phyloP scores from a whole-genome alignment of 257 asterid species.

The Solanum chiquidenum region DNA sequence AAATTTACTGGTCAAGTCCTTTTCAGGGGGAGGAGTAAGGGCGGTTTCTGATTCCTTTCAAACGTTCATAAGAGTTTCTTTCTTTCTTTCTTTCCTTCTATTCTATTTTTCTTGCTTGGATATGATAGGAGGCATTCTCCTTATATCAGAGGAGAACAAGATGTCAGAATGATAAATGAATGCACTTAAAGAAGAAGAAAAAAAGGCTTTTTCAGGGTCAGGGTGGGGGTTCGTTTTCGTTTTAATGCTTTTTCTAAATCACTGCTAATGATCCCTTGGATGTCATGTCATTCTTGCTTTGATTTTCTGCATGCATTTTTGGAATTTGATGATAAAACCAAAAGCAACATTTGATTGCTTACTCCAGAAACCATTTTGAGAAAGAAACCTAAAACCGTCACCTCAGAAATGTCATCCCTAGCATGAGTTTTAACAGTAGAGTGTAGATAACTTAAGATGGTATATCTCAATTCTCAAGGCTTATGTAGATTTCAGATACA shows the following conservation, averaged over 20 bases:
- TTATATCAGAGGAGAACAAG: not conserved
- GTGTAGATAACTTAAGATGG: not conserved
- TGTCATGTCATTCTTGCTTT: not conserved
- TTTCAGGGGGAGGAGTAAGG: not conserved
- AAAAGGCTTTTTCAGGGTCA: not conserved
- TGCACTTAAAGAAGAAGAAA: not conserved
- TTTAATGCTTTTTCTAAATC: not conserved
- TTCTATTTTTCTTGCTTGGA: not conserved
- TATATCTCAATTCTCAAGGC: not conserved
- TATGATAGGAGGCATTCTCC: not conserved
- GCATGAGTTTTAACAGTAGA: not conserved
- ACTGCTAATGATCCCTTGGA: not conserved
- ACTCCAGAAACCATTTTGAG: not conserved
- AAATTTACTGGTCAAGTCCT: not conserved
- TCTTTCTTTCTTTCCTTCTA: not conserved
- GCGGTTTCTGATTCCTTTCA: not conserved
- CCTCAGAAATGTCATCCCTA: not conserved
- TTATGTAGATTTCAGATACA: not conserved
- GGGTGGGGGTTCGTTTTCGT: not conserved
- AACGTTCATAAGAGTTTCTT: not conserved
- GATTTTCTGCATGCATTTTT: not conserved
- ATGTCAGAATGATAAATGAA: not conserved
- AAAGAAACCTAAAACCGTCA: not conserved
- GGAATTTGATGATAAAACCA: not conserved
- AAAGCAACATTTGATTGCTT: not conserved